A percentile compares a stretch with the other conserved stretches of the same genome.
Evolutionary conservation across 768 basidiomycete genomes (phyloP).

Genomic region (Pleurotus giganteus): DNA sequence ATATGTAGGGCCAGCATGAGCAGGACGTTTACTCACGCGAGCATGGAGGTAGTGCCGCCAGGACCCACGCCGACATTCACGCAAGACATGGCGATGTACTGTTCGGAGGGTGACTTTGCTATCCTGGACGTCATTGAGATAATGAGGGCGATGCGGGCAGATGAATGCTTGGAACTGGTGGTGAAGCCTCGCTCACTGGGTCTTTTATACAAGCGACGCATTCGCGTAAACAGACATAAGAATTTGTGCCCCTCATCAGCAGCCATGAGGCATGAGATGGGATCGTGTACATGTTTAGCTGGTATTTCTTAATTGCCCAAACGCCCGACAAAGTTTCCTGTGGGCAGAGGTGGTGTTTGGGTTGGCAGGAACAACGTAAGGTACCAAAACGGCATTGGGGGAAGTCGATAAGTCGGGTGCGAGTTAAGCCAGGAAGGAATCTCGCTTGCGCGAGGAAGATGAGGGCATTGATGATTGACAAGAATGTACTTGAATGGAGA

Average conservation of each 20-base stretch:
- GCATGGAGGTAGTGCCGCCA: slow-evolving; percentile 78
- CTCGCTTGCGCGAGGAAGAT: not conserved
- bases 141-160: slow-evolving; percentile 15
- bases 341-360: slow-evolving; percentile 11
- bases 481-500: not conserved
- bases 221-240: not conserved
- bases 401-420: not conserved
- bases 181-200: not conserved
- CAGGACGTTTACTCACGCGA: slow-evolving; percentile 55
- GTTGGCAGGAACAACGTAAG: slow-evolving; percentile 1
- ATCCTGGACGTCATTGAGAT: slow-evolving; percentile 27
- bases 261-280: slow-evolving; percentile 19
- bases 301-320: slow-evolving; percentile 19
- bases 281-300: slow-evolving; percentile 28
- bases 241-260: not conserved
- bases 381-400: not conserved
- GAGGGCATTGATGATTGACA: not conserved
- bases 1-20: not conserved
- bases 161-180: slow-evolving; percentile 4
- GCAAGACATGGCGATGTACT: slow-evolving; percentile 60
- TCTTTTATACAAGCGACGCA: slow-evolving; percentile 1
- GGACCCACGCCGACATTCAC: slow-evolving; percentile 77
- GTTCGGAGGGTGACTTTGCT: slow-evolving; percentile 35
- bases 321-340: slow-evolving; percentile 21
- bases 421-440: not conserved